Evolutionary conservation across 1,284 basidiomycete species (phyloP).

Genomic region (Cryptococcus sp.): DNA sequence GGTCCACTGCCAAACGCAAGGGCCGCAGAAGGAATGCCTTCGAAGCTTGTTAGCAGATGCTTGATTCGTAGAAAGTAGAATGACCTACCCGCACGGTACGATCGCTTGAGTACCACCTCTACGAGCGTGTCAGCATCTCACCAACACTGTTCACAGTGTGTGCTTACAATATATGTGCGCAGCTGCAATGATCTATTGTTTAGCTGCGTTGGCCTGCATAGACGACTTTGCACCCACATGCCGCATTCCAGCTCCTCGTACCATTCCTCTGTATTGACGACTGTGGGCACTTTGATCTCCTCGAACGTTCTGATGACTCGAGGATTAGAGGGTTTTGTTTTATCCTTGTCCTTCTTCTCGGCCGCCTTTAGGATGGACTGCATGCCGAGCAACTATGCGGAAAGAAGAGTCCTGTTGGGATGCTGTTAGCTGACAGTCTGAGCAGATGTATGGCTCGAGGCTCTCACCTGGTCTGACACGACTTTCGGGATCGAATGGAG

Average conservation of each 20-base stretch:
- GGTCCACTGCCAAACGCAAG: slow-evolving; percentile 43
- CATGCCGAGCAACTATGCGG: too few species aligned
- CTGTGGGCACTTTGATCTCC: slow-evolving; percentile 30
- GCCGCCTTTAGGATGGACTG: too few species aligned
- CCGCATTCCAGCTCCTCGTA: slow-evolving; percentile 44
- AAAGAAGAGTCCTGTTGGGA: too few species aligned
- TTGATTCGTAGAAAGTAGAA: background rate
- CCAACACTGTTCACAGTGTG: background rate
- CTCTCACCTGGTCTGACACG: too few species aligned
- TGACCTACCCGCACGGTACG: slow-evolving; percentile 39
- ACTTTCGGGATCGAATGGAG: too few species aligned
- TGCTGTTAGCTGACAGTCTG: too few species aligned
- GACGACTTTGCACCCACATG: slow-evolving; percentile 28
- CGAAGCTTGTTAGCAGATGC: background rate
- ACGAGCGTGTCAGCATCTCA: slow-evolving; percentile 2
- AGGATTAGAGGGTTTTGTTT: slow-evolving; percentile 11
- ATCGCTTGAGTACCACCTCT: slow-evolving; percentile 35
- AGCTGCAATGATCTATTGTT: slow-evolving; percentile 17
- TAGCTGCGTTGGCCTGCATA: slow-evolving; percentile 2
- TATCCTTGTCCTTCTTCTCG: slow-evolving; percentile 4
- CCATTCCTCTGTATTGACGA: slow-evolving; percentile 33
- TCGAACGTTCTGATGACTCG: slow-evolving; percentile 40
- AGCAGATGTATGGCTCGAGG: too few species aligned
- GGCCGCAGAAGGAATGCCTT: slow-evolving; percentile 43
- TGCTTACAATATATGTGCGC: slow-evolving; percentile 36